A percentile compares a stretch with the other conserved stretches of the same genome.
phyloP scores from a whole-genome alignment of 2,329 filamentous ascomycete species.

The Pseudocercospora fijiensis region DNA sequence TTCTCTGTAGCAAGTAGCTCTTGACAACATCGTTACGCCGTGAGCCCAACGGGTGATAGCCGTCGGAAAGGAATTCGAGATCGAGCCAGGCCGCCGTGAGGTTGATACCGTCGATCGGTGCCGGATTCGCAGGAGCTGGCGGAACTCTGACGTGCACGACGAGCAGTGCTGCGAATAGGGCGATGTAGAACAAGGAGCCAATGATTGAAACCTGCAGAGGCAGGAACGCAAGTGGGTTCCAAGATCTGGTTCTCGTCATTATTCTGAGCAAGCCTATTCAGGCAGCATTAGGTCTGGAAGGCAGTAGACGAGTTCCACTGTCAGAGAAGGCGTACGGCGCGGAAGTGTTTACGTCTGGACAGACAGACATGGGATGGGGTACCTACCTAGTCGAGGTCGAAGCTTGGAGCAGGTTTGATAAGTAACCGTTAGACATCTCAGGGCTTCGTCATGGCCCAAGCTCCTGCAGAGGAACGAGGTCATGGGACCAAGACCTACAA shows the following conservation, averaged over 20 bases:
- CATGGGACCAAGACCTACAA: neutral
- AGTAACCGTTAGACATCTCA: neutral
- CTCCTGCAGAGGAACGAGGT: neutral
- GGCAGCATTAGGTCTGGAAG: neutral
- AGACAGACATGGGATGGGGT: neutral
- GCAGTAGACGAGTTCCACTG: neutral
- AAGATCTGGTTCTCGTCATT: constrained; percentile 29
- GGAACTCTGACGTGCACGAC: constrained; percentile 73
- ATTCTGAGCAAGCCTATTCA: neutral
- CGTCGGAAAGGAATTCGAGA: constrained; percentile 69
- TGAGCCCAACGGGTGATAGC: constrained; percentile 67
- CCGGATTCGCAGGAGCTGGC: constrained; percentile 67
- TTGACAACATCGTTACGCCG: constrained; percentile 77
- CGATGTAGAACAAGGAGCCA: constrained; percentile 72
- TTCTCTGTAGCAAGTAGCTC: constrained; percentile 69
- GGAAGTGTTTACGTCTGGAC: neutral
- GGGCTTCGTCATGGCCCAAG: neutral
- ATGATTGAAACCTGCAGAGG: constrained; percentile 80
- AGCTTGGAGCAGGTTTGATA: constrained; percentile 2
- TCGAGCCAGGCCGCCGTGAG: constrained; percentile 85
- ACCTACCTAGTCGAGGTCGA: neutral
- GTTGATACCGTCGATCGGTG: constrained; percentile 64
- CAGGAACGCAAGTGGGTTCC: constrained; percentile 66
- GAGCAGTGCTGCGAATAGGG: constrained; percentile 66
- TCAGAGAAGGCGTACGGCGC: neutral